A percentile compares a stretch with the other conserved stretches of the same genome.
These are phyloP conservation scores for Waltergamsia citrina DNA, from an alignment of 2,329 filamentous ascomycete genomes.

Conservation along the genomic window DNA sequence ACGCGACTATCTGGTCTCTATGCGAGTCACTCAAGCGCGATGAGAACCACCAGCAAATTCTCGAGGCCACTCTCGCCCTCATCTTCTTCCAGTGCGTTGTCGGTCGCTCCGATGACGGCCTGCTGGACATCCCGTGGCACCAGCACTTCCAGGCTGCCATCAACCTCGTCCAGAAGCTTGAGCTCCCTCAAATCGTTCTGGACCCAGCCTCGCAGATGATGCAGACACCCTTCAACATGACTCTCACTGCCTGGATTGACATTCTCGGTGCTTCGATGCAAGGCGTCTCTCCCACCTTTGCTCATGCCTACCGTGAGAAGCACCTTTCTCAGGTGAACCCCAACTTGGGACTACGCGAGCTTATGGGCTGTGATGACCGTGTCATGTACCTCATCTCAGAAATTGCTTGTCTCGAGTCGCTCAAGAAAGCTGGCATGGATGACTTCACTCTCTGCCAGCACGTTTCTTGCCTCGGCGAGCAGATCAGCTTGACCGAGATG, in stretches of 20 bases:
- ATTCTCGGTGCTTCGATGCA: slow-evolving; percentile 92
- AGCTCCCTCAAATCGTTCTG: slow-evolving; percentile 61
- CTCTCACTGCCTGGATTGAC: slow-evolving; percentile 88
- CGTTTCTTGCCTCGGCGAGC: slow-evolving; percentile 76
- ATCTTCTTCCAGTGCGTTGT: slow-evolving; percentile 95
- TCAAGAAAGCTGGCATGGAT: slow-evolving; percentile 76
- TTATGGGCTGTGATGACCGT: slow-evolving; percentile 95
- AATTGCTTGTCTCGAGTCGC: slow-evolving; percentile 87
- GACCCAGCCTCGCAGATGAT: slow-evolving; percentile 39
- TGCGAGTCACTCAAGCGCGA: slow-evolving; percentile 75
- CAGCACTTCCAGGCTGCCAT: slow-evolving; percentile 91
- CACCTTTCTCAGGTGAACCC: slow-evolving; percentile 59
- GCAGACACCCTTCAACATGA: slow-evolving; percentile 89
- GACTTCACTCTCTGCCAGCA: slow-evolving; percentile 82
- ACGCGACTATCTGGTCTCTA: slow-evolving; percentile 75
- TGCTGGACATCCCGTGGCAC: slow-evolving; percentile 92
- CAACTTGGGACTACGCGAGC: slow-evolving; percentile 68
- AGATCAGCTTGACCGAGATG: slow-evolving; percentile 74
- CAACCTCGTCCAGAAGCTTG: slow-evolving; percentile 75
- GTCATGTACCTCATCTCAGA: slow-evolving; percentile 98
- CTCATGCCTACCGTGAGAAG: slow-evolving; percentile 93
- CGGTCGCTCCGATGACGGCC: slow-evolving; percentile 71
- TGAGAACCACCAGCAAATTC: slow-evolving; percentile 74
- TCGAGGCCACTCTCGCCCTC: slow-evolving; percentile 88
- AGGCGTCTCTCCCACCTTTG: slow-evolving; percentile 76